Evolutionary conservation across 495 filamentous ascomycete species (phyloP).

Genomic region (Sordaria brevicollis): DNA sequence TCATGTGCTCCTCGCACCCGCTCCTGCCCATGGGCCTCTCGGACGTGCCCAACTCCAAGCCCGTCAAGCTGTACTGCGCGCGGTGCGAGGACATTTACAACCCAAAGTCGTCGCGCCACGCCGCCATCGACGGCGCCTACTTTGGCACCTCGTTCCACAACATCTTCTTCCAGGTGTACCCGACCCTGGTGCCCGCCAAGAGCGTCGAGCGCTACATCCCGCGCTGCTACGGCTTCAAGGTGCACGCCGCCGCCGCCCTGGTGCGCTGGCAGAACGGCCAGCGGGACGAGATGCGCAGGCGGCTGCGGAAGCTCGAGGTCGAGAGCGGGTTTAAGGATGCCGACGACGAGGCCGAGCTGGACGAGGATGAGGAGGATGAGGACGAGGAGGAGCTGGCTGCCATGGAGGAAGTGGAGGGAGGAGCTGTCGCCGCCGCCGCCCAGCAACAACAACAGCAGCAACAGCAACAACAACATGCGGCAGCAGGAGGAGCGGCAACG

Average conservation of each 20-base stretch:
- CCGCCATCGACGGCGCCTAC: conserved; percentile 92
- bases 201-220: conserved; percentile 77
- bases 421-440: too few relatives aligned
- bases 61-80: conserved; percentile 93
- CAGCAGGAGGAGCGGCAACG: background rate
- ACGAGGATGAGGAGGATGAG: conserved; percentile 28
- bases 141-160: conserved; percentile 98
- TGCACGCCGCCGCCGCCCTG: conserved; percentile 81
- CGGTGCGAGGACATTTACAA: conserved; percentile 98
- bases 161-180: conserved; percentile 97
- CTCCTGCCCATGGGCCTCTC: conserved; percentile 88
- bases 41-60: conserved; percentile 71
- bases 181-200: conserved; percentile 77
- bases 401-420: background rate
- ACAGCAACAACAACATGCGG: background rate
- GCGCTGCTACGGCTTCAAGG: conserved; percentile 85
- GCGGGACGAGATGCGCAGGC: conserved; percentile 66
- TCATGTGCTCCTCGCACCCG: conserved; percentile 83
- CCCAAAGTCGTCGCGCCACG: conserved; percentile 94
- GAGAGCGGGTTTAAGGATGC: conserved; percentile 50
- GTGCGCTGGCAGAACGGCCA: conserved; percentile 80
- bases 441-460: too few relatives aligned
- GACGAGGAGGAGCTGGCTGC: conserved; percentile 11
- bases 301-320: conserved; percentile 48
- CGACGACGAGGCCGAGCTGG: conserved; percentile 33